Base-by-base conservation (phyloP, 176 grass and related monocot species). In the Cenchrus americanus region DNA sequence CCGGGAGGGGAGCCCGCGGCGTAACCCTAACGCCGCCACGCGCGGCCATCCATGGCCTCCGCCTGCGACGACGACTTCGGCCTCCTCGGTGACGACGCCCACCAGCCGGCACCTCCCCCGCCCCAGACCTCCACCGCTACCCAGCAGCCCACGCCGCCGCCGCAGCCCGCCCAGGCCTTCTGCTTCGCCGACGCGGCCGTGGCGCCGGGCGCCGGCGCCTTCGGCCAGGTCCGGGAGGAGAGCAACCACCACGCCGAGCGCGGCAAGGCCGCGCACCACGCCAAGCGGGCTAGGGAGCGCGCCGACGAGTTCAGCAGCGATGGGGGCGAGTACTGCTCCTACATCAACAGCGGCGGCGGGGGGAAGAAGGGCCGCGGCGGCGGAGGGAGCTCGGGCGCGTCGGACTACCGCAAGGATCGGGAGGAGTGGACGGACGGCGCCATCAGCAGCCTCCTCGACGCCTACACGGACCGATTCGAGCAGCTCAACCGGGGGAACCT, bases 371-470 rank as follows among this genome's bases (percentile, higher is more conserved):
- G 69, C 61, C 77, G 86, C 11, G 68, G 84, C 51, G 63, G 86
- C 4, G 77, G 47, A 14, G 84, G 21, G 10, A 80, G 17, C 10
- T 59, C 55, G 24, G 78, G 82, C 73, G 18, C 74, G 5, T 72
- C 81, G 12, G 94, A 97, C 75, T 96, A 90, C 84, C 80, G 93
- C 14, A 99, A 99, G 89, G 97, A 99, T 49, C 89, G 97, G 44
- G 97, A 96, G 86, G 97, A 99, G 78, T 99, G 97, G 97, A 99
- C 89, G 73, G 97, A 99, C 66, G 88, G 90, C 27, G 91, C 93
- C 53, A 99, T 99, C 62, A 82, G 83, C 27, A 88, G 89, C 41
- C 93, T 99, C 27, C 81, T 99, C 15, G 93, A 99, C 50, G 81
- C 91, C 22, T 99, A 92, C 83, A 91, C 84, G 48, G 89, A 92